Evolutionary conservation across 345 rosid species (phyloP).

Genomic region (Populus deltoides): DNA sequence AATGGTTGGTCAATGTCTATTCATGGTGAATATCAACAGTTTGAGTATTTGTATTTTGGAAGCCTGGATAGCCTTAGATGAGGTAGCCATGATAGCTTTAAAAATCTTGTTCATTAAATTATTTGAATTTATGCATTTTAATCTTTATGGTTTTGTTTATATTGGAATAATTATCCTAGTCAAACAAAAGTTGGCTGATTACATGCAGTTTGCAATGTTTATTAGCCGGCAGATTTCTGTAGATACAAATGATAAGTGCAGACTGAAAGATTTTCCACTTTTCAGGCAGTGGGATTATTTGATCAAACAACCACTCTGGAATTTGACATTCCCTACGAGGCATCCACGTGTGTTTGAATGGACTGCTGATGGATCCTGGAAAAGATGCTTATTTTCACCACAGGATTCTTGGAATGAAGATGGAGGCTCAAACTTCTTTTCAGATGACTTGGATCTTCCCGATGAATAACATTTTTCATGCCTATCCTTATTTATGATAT

Average conservation of each 20-base stretch:
- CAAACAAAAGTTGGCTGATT: background rate
- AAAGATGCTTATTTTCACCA: slow-evolving; percentile 16
- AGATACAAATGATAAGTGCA: background rate
- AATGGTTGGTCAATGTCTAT: background rate
- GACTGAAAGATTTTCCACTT: background rate
- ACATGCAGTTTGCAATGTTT: background rate
- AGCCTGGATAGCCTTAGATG: too few species aligned
- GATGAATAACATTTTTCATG: background rate
- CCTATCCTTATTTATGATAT: too few species aligned
- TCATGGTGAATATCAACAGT: background rate
- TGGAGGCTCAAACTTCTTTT: background rate
- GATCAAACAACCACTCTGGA: slow-evolving; percentile 60
- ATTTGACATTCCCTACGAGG: slow-evolving; percentile 48
- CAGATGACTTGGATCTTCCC: background rate
- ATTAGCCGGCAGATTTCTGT: background rate
- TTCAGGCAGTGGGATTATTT: slow-evolving; percentile 66
- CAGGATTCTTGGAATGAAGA: background rate
- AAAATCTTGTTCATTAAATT: background rate
- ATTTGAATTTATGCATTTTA: background rate
- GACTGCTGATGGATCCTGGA: slow-evolving; percentile 57
- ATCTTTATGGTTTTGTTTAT: background rate
- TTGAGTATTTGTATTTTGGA: too few species aligned
- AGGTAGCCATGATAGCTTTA: too few species aligned
- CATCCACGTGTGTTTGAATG: slow-evolving; percentile 67
- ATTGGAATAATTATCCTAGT: too few species aligned